Percentiles rank a stretch among this genome's conserved stretches.
Evolutionary conservation across 2,329 filamentous ascomycete genomes (phyloP).

Genomic region (Celoporthe dispersa): DNA sequence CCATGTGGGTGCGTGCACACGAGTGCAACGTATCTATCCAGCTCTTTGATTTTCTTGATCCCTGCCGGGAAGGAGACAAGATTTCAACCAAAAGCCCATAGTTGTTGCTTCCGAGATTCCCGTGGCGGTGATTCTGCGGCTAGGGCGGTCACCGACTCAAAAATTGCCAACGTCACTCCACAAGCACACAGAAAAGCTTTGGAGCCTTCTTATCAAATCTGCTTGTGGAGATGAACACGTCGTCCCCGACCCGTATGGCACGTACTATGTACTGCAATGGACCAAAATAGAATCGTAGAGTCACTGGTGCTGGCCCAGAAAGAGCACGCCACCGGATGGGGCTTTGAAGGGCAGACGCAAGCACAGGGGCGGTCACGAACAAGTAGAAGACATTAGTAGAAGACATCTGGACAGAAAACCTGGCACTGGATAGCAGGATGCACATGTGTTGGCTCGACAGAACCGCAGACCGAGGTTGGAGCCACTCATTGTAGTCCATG

Average conservation of each 20-base stretch:
- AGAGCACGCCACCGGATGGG: background rate
- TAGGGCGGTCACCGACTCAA: conserved; percentile 2
- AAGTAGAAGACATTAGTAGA: background rate
- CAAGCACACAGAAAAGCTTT: background rate
- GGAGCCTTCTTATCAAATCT: background rate
- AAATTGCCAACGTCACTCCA: background rate
- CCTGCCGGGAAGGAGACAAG: background rate
- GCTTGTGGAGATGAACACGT: background rate
- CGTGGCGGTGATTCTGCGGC: background rate
- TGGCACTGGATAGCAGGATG: background rate
- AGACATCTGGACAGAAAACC: background rate
- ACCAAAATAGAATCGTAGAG: background rate
- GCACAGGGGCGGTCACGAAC: background rate
- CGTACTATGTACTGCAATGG: background rate
- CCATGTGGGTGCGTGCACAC: background rate
- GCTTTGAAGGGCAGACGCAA: background rate
- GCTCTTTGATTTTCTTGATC: background rate
- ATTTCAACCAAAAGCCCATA: background rate
- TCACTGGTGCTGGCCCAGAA: background rate
- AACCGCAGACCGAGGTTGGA: background rate
- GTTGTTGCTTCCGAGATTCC: background rate
- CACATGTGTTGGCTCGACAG: background rate
- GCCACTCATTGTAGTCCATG: background rate
- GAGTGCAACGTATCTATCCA: background rate
- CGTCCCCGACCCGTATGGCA: background rate